Conservation (phyloP, 1,284 basidiomycete genomes). For the Neonothopanus nambi region DNA sequence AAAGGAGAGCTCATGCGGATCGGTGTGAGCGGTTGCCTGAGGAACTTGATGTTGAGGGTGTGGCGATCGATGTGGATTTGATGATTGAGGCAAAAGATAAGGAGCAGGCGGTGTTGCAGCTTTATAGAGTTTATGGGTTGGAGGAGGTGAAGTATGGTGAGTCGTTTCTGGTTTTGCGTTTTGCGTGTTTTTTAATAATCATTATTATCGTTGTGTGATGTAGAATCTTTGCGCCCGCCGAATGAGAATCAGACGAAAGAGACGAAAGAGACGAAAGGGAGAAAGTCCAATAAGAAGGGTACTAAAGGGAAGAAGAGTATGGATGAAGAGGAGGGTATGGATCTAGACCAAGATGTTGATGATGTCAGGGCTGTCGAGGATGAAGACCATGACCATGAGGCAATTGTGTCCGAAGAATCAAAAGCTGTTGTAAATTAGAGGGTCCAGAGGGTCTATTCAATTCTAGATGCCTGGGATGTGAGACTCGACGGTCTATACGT, state of each 20-base stretch:
- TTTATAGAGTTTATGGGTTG: conserved; percentile 79
- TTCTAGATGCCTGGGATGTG: too few species aligned
- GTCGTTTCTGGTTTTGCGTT: conserved; percentile 9
- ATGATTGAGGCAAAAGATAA: conserved; percentile 96
- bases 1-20: conserved; percentile 84
- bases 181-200: conserved; percentile 5
- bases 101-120: conserved; percentile 89
- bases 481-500: too few species aligned
- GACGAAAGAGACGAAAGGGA: conserved; percentile 53
- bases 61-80: conserved; percentile 66
- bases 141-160: conserved; percentile 63
- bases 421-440: too few species aligned
- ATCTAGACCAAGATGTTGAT: conserved; percentile 10
- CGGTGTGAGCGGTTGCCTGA: conserved; percentile 68
- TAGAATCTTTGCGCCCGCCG: conserved; percentile 57
- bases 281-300: conserved; percentile 48
- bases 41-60: conserved; percentile 58
- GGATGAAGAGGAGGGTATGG: conserved; percentile 16
- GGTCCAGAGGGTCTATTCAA: too few species aligned
- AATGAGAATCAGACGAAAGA: conserved; percentile 46
- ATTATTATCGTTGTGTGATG: too few species aligned
- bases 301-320: conserved; percentile 20
- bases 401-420: background rate
- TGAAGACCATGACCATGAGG: too few species aligned
- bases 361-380: too few species aligned